These are phyloP conservation scores for Herpotrichia juniperi DNA, from an alignment of 2,329 filamentous ascomycete species.

Conservation along the genomic window DNA sequence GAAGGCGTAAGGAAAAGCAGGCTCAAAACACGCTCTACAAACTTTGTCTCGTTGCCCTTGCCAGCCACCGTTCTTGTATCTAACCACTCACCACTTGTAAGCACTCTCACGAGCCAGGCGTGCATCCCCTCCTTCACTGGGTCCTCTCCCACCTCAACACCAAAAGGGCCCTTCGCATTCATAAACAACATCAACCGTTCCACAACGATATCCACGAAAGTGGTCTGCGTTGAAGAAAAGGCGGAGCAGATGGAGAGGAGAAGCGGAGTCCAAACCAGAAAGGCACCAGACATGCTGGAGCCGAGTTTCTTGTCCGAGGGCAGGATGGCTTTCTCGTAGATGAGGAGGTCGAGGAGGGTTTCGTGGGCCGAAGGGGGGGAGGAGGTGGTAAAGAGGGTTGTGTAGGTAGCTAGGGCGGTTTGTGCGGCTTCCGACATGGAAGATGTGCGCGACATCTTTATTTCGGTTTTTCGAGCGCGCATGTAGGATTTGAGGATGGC, in stretches of 20 bases:
- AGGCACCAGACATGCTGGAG: conserved; percentile 49
- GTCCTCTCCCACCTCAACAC: conserved; percentile 21
- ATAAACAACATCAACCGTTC: conserved; percentile 47
- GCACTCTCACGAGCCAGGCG: conserved; percentile 58
- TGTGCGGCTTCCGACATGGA: conserved; percentile 19
- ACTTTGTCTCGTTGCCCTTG: not conserved
- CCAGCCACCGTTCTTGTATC: conserved; percentile 14
- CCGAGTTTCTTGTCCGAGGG: conserved; percentile 43
- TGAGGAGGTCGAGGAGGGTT: not conserved
- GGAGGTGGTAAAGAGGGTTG: conserved; percentile 10
- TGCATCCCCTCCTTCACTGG: conserved; percentile 51
- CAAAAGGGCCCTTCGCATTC: conserved; percentile 17
- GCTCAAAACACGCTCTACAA: conserved; percentile 17
- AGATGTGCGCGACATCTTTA: conserved; percentile 24
- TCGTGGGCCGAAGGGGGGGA: not conserved
- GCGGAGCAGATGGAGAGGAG: conserved; percentile 41
- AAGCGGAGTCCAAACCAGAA: conserved; percentile 51
- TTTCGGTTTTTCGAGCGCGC: conserved; percentile 35
- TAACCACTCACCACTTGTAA: conserved; percentile 48
- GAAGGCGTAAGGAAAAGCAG: conserved; percentile 43
- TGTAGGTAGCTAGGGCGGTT: conserved; percentile 22
- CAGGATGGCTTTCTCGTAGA: conserved; percentile 44
- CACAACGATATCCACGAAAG: conserved; percentile 47
- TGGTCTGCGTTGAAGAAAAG: conserved; percentile 24
- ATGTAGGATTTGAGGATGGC: conserved; percentile 42